Evolutionary conservation across 306 rosid genomes (phyloP).

Genomic region (Boehmeria nivea): DNA sequence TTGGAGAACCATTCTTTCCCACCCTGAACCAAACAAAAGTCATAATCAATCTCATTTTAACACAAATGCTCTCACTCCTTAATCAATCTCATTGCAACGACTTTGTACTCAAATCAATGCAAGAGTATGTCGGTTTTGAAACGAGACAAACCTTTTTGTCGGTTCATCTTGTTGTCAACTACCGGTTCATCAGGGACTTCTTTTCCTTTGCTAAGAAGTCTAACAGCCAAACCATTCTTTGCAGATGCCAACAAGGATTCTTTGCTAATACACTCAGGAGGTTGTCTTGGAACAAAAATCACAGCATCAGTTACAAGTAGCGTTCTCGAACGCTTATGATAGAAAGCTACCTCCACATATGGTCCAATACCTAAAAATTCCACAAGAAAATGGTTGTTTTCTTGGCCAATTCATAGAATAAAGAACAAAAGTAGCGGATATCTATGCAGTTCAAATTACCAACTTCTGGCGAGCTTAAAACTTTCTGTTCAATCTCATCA

Average conservation of each 20-base stretch:
- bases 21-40: slow-evolving; percentile 45
- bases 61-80: no score
- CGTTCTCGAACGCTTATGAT: slow-evolving; percentile 81
- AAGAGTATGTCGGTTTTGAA: not conserved
- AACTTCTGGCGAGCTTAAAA: slow-evolving; percentile 95
- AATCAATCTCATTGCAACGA: slow-evolving; percentile 2
- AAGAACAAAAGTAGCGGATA: not conserved
- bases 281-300: slow-evolving; percentile 82
- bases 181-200: slow-evolving; percentile 78
- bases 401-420: not conserved
- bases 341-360: slow-evolving; percentile 93
- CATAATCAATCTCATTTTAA: slow-evolving; percentile 4
- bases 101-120: no score
- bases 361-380: slow-evolving; percentile 79
- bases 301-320: slow-evolving; percentile 89
- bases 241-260: slow-evolving; percentile 91
- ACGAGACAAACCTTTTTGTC: slow-evolving; percentile 61
- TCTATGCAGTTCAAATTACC: slow-evolving; percentile 42
- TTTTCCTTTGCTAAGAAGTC: slow-evolving; percentile 80
- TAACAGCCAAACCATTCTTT: slow-evolving; percentile 86
- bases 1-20: slow-evolving; percentile 99
- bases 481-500: slow-evolving; percentile 76
- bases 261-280: slow-evolving; percentile 83
- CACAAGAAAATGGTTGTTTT: slow-evolving; percentile 32
- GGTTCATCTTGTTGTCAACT: slow-evolving; percentile 60